Evolutionary conservation across 805 yeast genomes (phyloP).

Genomic region (Naumovozyma castellii): DNA sequence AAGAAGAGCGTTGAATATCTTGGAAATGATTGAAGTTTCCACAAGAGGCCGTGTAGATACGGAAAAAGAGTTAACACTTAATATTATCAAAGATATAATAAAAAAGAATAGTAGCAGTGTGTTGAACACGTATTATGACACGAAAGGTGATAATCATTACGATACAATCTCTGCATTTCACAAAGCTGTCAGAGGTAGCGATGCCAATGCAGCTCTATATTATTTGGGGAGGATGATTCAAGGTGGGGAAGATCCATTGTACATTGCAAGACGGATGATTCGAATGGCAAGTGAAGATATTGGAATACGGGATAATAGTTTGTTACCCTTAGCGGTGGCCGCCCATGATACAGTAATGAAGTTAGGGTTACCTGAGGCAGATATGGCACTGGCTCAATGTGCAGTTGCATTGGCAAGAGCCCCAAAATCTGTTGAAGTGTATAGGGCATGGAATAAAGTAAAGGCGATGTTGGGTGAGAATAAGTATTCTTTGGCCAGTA

Average conservation of each 20-base stretch:
- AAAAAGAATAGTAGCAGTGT: conserved; percentile 39
- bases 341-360: conserved; percentile 81
- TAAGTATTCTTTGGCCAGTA: conserved; percentile 38
- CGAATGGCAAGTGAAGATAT: conserved; percentile 93
- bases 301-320: conserved; percentile 74
- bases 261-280: conserved; percentile 82
- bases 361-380: conserved; percentile 93
- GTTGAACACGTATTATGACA: conserved; percentile 47
- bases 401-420: conserved; percentile 85
- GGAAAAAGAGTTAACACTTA: conserved; percentile 16
- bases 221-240: conserved; percentile 80
- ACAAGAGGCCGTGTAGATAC: conserved; percentile 35
- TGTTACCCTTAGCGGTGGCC: conserved; percentile 79
- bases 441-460: conserved; percentile 68
- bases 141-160: conserved; percentile 85
- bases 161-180: conserved; percentile 95
- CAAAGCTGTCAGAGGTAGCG: conserved; percentile 81
- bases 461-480: conserved; percentile 49
- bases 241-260: conserved; percentile 91
- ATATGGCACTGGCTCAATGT: conserved; percentile 80
- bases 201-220: conserved; percentile 82
- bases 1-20: conserved; percentile 65
- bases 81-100: conserved; percentile 34
- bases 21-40: conserved; percentile 71
- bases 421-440: conserved; percentile 76